phyloP scores from a whole-genome alignment of 805 yeast genomes.

The Candida golubevii region DNA sequence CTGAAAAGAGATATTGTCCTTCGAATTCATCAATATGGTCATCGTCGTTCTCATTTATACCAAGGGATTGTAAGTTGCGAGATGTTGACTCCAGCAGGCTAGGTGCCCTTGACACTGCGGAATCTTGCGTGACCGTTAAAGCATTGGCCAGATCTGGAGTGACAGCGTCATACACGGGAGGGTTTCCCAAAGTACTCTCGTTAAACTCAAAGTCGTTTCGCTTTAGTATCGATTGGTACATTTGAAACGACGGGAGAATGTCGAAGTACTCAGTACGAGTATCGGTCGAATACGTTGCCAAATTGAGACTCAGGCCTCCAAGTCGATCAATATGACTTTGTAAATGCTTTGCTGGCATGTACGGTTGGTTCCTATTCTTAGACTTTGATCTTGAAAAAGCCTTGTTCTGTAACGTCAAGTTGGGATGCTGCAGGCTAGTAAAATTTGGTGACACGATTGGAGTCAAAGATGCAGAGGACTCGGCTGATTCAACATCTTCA shows the following conservation, averaged over 20 bases:
- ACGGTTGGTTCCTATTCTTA: constrained; percentile 24
- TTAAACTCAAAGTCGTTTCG: constrained; percentile 38
- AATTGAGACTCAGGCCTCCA: constrained; percentile 9
- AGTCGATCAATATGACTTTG: constrained; percentile 31
- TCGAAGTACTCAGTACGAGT: constrained; percentile 38
- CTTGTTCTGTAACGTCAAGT: background rate
- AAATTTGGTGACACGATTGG: constrained; percentile 7
- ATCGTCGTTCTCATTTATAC: constrained; percentile 4
- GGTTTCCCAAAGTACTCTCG: constrained; percentile 28
- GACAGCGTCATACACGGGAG: constrained; percentile 37
- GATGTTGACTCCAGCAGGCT: constrained; percentile 10
- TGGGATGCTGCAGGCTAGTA: background rate
- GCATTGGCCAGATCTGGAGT: constrained; percentile 11
- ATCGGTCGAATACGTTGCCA: constrained; percentile 12
- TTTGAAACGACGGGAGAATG: constrained; percentile 64
- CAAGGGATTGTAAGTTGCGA: constrained; percentile 4
- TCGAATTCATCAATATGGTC: constrained; percentile 11
- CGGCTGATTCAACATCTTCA: constrained; percentile 15
- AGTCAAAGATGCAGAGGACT: constrained; percentile 8
- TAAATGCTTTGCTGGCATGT: constrained; percentile 31
- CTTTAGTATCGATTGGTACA: constrained; percentile 52
- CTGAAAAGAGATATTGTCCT: constrained; percentile 17
- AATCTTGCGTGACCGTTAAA: constrained; percentile 2
- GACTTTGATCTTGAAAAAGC: background rate
- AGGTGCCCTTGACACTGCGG: constrained; percentile 4